These are phyloP conservation scores for Phoenix roebelenii DNA, from an alignment of 176 grass and related monocot genomes.

Conservation along the genomic window DNA sequence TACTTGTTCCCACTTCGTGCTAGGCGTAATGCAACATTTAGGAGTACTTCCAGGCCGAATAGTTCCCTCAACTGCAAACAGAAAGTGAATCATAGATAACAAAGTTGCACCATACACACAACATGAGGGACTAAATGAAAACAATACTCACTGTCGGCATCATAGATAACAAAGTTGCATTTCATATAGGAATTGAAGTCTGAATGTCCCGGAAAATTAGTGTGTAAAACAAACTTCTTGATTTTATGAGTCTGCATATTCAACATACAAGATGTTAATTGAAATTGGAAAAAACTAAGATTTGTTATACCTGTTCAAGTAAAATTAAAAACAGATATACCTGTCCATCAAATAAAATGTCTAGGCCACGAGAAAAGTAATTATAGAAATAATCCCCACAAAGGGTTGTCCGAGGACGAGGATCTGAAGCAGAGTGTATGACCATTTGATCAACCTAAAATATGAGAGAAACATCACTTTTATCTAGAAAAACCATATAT, in stretches of 20 bases:
- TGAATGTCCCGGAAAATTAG: slow-evolving; percentile 86
- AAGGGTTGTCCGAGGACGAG: slow-evolving; percentile 58
- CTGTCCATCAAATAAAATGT: slow-evolving; percentile 98
- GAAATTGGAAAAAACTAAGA: too few relatives aligned
- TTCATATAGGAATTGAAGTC: slow-evolving; percentile 97
- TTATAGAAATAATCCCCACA: slow-evolving; percentile 93
- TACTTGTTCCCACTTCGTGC: slow-evolving; percentile 89
- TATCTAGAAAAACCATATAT: too few relatives aligned
- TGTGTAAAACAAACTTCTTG: slow-evolving; percentile 99
- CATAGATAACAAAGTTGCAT: slow-evolving; percentile 95
- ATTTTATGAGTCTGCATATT: slow-evolving; percentile 73
- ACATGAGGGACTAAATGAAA: slow-evolving; percentile 1
- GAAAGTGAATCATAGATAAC: slow-evolving; percentile 7
- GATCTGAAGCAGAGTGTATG: slow-evolving; percentile 90
- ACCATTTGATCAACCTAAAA: slow-evolving; percentile 94
- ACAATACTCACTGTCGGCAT: slow-evolving; percentile 49
- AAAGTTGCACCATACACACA: background rate
- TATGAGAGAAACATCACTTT: background rate
- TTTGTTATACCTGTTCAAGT: too few relatives aligned
- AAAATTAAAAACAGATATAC: slow-evolving; percentile 18
- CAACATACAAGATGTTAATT: background rate
- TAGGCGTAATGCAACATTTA: slow-evolving; percentile 77
- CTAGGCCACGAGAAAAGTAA: slow-evolving; percentile 87
- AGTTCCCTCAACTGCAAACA: slow-evolving; percentile 55
- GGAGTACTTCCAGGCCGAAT: slow-evolving; percentile 37